Conservation (phyloP, 257 asterid genomes). For the Capsicum chinense region DNA sequence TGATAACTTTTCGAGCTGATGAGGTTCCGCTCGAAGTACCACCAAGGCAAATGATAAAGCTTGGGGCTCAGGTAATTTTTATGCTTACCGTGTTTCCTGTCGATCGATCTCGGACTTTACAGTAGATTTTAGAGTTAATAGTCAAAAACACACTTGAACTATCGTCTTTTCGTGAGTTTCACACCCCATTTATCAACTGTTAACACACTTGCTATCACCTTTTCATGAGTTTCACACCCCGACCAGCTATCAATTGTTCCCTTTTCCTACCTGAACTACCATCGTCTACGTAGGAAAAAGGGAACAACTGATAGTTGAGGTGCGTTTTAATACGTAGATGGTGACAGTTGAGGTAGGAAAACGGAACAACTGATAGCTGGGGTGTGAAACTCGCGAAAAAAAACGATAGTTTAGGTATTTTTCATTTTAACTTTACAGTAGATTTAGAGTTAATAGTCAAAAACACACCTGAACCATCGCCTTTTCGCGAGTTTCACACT, state of each 20-base stretch:
- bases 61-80: conserved; percentile 67
- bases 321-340: neutral
- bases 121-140: conserved; percentile 1
- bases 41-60: conserved; percentile 52
- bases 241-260: too few species aligned
- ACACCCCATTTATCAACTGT: neutral
- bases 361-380: neutral
- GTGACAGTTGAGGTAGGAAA: neutral
- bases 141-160: neutral
- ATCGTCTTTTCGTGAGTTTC: neutral
- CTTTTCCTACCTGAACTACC: too few species aligned
- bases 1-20: conserved; percentile 59
- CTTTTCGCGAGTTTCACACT: too few species aligned
- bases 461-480: too few species aligned
- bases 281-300: neutral
- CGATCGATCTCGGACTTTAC: neutral
- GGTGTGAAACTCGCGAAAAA: neutral
- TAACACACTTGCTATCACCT: neutral
- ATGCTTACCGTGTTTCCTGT: neutral
- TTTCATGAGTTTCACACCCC: neutral
- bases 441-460: too few species aligned
- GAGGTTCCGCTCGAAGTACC: conserved; percentile 80
- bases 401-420: too few species aligned
- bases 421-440: too few species aligned
- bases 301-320: neutral